Percentiles rank a stretch among this genome's conserved stretches.
phyloP scores from a whole-genome alignment of 371 early-diverging fungal genomes.

The Mucor lusitanicus region DNA sequence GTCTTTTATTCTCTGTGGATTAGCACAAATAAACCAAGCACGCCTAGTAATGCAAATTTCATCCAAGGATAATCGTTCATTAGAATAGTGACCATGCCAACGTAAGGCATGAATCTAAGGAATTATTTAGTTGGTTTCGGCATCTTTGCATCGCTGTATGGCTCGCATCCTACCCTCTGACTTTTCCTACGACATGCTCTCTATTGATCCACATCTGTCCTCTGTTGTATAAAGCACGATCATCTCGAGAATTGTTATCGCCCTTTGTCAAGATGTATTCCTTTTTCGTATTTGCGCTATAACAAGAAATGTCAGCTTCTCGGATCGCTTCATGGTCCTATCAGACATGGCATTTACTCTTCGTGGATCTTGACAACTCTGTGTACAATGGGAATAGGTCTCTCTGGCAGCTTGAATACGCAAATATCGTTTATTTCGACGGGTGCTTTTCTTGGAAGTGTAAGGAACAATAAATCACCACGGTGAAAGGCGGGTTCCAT shows the following conservation, averaged over 20 bases:
- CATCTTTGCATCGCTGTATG: background rate
- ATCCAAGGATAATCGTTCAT: conserved; percentile 95
- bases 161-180: conserved; percentile 63
- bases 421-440: conserved; percentile 92
- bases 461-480: conserved; percentile 96
- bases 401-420: conserved; percentile 93
- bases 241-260: conserved; percentile 96
- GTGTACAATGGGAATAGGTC: conserved; percentile 98
- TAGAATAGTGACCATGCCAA: conserved; percentile 96
- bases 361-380: conserved; percentile 92
- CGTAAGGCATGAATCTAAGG: conserved; percentile 81
- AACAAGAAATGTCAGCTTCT: conserved; percentile 73
- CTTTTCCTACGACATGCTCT: conserved; percentile 90
- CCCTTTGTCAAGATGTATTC: conserved; percentile 97
- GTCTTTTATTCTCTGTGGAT: conserved; percentile 55
- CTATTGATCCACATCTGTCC: conserved; percentile 90
- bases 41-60: conserved; percentile 79
- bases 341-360: conserved; percentile 53
- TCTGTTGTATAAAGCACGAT: conserved; percentile 90
- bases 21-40: conserved; percentile 75
- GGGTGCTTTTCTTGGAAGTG: conserved; percentile 65
- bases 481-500: conserved; percentile 99
- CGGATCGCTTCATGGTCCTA: conserved; percentile 70
- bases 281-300: conserved; percentile 62
- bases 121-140: background rate